Conservation (phyloP, 345 rosid species). For the Viola odorata region DNA sequence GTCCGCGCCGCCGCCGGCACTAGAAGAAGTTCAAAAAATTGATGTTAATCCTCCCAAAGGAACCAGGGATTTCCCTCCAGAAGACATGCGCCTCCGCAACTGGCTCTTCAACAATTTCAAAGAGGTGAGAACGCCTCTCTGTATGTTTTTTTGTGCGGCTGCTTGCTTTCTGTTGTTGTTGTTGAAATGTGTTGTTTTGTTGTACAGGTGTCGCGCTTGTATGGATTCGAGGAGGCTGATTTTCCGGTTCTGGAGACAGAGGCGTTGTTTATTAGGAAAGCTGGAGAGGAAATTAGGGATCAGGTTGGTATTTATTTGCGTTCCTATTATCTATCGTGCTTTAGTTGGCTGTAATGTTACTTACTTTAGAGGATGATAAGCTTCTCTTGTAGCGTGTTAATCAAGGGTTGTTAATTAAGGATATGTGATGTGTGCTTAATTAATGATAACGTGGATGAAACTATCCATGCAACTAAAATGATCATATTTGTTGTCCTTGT, state of each 20-base stretch:
- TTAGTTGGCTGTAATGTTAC: neutral
- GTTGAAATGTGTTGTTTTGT: neutral
- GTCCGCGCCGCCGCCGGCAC: conserved; percentile 34
- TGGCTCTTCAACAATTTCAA: conserved; percentile 87
- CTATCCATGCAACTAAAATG: no score
- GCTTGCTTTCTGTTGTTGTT: no score
- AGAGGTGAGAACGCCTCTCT: conserved; percentile 39
- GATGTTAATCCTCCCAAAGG: conserved; percentile 93
- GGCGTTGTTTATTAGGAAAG: conserved; percentile 78
- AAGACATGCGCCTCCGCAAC: conserved; percentile 85
- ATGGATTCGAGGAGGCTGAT: conserved; percentile 89
- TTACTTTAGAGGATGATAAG: neutral
- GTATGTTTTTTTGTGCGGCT: neutral
- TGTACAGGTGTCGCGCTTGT: conserved; percentile 56
- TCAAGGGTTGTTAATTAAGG: neutral
- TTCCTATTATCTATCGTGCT: neutral
- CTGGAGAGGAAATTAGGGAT: conserved; percentile 93
- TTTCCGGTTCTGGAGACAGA: conserved; percentile 83
- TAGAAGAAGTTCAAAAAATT: conserved; percentile 48
- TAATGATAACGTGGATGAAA: no score
- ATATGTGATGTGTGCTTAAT: neutral
- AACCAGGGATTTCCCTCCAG: conserved; percentile 90
- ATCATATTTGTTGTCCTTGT: neutral
- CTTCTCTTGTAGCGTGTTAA: no score
- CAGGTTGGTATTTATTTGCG: conserved; percentile 40